A percentile compares a stretch with the other conserved stretches of the same genome.
Conservation (phyloP, 2,329 filamentous ascomycete species). For the Elsinoe fawcettii region DNA sequence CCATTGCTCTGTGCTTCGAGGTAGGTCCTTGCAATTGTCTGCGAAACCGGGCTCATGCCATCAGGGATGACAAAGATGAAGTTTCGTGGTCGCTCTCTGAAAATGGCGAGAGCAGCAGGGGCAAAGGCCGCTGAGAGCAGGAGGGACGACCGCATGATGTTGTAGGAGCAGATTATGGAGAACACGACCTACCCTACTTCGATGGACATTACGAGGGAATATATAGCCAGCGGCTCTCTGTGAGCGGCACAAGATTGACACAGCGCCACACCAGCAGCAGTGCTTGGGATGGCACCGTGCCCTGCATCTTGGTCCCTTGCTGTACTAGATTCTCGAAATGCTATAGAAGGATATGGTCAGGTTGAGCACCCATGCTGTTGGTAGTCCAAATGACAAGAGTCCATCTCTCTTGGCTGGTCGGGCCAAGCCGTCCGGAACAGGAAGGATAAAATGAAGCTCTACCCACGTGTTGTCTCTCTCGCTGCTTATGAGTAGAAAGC, state of each 20-base stretch:
- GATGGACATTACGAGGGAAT: neutral
- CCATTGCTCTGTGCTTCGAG: conserved; percentile 7
- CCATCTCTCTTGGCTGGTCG: conserved; percentile 5
- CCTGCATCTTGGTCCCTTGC: neutral
- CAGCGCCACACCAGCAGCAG: neutral
- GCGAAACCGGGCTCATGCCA: conserved; percentile 16
- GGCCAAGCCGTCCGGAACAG: conserved; percentile 7
- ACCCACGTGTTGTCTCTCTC: conserved; percentile 2
- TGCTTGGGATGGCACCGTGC: neutral
- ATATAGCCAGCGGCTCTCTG: neutral
- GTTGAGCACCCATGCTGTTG: neutral
- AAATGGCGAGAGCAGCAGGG: conserved; percentile 9
- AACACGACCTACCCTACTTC: neutral
- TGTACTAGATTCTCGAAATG: neutral
- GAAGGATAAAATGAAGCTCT: conserved; percentile 8
- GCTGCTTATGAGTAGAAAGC: conserved; percentile 5
- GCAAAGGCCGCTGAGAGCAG: neutral
- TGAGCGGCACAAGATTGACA: neutral
- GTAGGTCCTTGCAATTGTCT: conserved; percentile 16
- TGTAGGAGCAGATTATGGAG: too few species aligned
- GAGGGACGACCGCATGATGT: neutral
- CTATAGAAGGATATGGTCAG: neutral
- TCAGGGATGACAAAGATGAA: conserved; percentile 19
- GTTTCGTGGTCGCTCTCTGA: conserved; percentile 13
- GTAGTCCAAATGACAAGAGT: neutral